Conservation (phyloP, 148 eudicot genomes). For the Rhododendron griersonianum region DNA sequence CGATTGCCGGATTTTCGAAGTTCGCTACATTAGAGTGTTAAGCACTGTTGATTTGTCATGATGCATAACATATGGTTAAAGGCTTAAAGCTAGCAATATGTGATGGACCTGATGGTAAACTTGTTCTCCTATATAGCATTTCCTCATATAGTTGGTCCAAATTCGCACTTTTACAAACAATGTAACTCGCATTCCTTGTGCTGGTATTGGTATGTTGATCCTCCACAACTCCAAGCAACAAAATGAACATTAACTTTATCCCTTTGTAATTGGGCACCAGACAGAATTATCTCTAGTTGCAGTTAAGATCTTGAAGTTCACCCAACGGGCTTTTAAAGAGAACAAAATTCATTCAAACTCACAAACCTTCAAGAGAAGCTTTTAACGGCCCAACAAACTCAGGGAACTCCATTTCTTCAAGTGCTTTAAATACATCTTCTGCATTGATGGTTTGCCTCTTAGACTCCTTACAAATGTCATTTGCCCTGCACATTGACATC, state of each 20-base stretch:
- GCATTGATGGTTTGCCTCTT: constrained; percentile 82
- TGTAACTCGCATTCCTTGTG: background rate
- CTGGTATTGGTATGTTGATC: background rate
- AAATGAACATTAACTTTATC: background rate
- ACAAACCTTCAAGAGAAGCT: constrained; percentile 65
- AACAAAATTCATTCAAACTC: background rate
- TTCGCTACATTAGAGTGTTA: background rate
- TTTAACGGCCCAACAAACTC: constrained; percentile 72
- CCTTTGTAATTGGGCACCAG: background rate
- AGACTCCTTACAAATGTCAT: constrained; percentile 81
- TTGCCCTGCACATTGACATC: constrained; percentile 52
- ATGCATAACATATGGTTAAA: background rate
- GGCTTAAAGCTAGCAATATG: background rate
- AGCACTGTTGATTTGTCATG: background rate
- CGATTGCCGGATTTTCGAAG: background rate
- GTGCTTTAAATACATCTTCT: constrained; percentile 81
- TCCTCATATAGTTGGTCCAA: background rate
- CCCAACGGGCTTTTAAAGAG: background rate
- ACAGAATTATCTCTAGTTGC: background rate
- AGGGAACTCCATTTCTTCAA: constrained; percentile 81
- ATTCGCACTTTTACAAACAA: background rate
- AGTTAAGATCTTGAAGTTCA: background rate
- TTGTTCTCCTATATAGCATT: background rate
- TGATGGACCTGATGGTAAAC: background rate
- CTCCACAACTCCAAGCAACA: background rate